A percentile compares a stretch with the other conserved stretches of the same genome.
Evolutionary conservation across 2,329 filamentous ascomycete genomes (phyloP).

Genomic region (Colletotrichum sp.): DNA sequence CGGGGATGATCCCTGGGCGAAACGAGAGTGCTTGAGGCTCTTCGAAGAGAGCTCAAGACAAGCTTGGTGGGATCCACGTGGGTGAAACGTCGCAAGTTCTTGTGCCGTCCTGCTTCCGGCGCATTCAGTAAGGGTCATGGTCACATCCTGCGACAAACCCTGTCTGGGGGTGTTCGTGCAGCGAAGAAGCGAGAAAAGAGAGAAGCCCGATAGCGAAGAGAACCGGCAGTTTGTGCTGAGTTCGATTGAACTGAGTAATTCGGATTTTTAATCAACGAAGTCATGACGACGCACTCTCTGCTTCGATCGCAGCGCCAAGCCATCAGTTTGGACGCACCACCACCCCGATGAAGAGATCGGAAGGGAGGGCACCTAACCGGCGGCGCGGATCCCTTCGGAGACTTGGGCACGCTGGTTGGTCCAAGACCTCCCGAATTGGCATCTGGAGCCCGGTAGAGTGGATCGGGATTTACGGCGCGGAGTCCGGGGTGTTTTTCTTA

Average conservation of each 20-base stretch:
- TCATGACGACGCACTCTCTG: background rate
- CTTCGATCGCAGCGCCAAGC: background rate
- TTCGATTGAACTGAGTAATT: background rate
- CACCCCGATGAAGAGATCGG: background rate
- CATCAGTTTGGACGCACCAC: slow-evolving; percentile 8
- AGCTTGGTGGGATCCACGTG: slow-evolving; percentile 3
- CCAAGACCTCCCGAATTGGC: background rate
- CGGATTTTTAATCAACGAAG: background rate
- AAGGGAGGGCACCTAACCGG: background rate
- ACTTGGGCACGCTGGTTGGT: background rate
- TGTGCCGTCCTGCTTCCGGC: slow-evolving; percentile 18
- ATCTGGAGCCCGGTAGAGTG: background rate
- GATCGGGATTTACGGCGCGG: background rate
- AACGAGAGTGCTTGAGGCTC: background rate
- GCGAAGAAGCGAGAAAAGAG: background rate
- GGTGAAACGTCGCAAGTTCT: slow-evolving; percentile 21
- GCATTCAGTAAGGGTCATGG: background rate
- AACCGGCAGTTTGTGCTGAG: background rate
- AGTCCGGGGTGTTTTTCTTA: background rate
- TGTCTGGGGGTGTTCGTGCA: slow-evolving; percentile 3
- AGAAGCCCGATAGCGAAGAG: background rate
- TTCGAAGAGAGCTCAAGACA: background rate
- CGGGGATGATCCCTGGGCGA: slow-evolving; percentile 9
- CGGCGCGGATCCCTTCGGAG: background rate
- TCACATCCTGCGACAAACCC: slow-evolving; percentile 15